Conservation (phyloP, 2,329 filamentous ascomycete genomes). For the Calonectria pseudoreteaudii region DNA sequence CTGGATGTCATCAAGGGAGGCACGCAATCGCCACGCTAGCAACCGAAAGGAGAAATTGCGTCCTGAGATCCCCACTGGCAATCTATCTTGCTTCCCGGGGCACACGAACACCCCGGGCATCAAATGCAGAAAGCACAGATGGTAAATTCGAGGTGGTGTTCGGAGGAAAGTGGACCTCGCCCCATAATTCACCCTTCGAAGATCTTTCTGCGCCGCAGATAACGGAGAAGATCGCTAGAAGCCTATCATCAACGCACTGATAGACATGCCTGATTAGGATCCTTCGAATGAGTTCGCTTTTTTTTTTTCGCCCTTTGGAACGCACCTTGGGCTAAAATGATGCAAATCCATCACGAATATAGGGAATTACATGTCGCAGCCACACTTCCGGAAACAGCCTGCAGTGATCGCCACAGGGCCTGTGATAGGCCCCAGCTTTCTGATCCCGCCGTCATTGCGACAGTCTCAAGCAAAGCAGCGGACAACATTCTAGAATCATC, state of each 20-base stretch:
- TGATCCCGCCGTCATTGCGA: neutral
- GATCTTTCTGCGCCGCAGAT: neutral
- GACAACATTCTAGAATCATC: neutral
- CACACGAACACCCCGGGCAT: neutral
- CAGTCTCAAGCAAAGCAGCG: neutral
- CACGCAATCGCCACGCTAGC: neutral
- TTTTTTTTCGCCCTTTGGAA: no score
- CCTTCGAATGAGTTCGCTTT: neutral
- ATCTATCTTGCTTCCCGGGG: neutral
- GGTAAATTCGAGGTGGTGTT: neutral
- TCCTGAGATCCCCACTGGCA: neutral
- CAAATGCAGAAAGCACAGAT: neutral
- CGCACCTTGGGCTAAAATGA: neutral
- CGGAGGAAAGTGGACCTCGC: neutral
- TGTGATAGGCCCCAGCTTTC: neutral
- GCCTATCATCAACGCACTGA: neutral
- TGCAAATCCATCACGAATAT: neutral
- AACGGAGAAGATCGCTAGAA: neutral
- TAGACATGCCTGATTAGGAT: neutral
- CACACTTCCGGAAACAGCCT: neutral
- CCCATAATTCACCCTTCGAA: neutral
- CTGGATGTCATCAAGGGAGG: neutral
- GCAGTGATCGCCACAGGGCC: neutral
- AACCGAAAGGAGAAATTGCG: neutral
- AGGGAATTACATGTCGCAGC: no score